Conservation (phyloP, 805 yeast species). For the Geotrichum ghanense region DNA sequence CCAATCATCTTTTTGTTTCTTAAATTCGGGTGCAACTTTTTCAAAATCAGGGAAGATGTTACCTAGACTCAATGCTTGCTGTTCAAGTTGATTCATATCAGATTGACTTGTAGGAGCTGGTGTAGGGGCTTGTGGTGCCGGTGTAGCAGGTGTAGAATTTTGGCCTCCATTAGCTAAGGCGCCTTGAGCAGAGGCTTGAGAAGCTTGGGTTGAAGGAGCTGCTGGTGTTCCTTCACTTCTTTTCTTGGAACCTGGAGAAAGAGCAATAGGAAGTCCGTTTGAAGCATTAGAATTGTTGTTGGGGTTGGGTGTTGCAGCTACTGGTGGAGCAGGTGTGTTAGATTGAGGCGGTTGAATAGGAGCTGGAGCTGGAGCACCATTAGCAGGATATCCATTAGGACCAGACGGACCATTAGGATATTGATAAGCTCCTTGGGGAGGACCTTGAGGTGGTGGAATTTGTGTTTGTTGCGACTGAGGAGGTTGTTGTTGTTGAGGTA, state of each 20-base stretch:
- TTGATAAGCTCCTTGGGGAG: slow-evolving; percentile 19
- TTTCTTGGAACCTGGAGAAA: slow-evolving; percentile 2
- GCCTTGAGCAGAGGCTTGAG: slow-evolving; percentile 20
- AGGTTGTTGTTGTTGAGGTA: slow-evolving; percentile 8
- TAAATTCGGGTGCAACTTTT: slow-evolving; percentile 61
- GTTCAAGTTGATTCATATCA: slow-evolving; percentile 1
- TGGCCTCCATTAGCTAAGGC: slow-evolving; percentile 17
- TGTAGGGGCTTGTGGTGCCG: slow-evolving; percentile 13
- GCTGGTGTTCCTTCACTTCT: slow-evolving; percentile 7
- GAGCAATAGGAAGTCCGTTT: slow-evolving; percentile 8
- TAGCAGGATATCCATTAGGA: slow-evolving; percentile 9
- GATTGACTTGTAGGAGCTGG: slow-evolving; percentile 6
- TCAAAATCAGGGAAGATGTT: slow-evolving; percentile 43
- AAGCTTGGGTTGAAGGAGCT: slow-evolving; percentile 9
- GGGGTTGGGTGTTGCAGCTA: slow-evolving; percentile 14
- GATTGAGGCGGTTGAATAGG: slow-evolving; percentile 15
- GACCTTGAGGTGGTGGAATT: slow-evolving; percentile 17
- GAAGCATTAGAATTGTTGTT: slow-evolving; percentile 15
- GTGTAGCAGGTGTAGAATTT: slow-evolving; percentile 17
- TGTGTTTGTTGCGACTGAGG: slow-evolving; percentile 16
- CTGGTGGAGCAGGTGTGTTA: slow-evolving; percentile 18
- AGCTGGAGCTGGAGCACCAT: slow-evolving; percentile 14
- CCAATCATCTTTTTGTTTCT: slow-evolving; percentile 75
- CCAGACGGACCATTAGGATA: slow-evolving; percentile 20
- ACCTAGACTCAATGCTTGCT: slow-evolving; percentile 20